These are phyloP conservation scores for Fraxinus albicans DNA, from an alignment of 305 asterid genomes.

Conservation along the genomic window DNA sequence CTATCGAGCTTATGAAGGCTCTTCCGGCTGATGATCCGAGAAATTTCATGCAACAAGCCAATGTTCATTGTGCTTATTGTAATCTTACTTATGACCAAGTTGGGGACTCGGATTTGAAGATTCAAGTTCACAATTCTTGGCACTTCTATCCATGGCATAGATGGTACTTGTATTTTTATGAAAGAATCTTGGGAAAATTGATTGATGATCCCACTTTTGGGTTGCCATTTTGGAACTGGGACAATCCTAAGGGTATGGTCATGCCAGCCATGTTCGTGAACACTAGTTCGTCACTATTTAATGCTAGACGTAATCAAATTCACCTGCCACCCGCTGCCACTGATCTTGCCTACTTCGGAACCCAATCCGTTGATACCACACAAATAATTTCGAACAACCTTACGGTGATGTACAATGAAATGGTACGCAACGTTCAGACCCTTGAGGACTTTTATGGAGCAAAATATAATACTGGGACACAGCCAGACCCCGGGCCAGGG, in stretches of 20 bases:
- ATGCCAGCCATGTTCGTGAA: conserved; percentile 33
- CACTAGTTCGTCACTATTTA: conserved; percentile 25
- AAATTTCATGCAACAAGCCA: conserved; percentile 53
- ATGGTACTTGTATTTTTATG: conserved; percentile 60
- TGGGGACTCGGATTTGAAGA: conserved; percentile 20
- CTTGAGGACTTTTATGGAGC: conserved; percentile 39
- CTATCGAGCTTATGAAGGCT: conserved; percentile 39
- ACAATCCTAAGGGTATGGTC: conserved; percentile 42
- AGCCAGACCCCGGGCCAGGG: conserved; percentile 43
- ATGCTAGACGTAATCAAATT: conserved; percentile 32
- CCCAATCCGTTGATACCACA: neutral
- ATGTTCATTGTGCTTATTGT: conserved; percentile 62
- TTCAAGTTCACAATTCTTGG: conserved; percentile 56
- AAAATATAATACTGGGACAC: conserved; percentile 27
- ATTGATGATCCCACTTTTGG: conserved; percentile 51
- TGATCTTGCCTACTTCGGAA: conserved; percentile 42
- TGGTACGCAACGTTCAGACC: conserved; percentile 40
- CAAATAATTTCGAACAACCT: conserved; percentile 37
- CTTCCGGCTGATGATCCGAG: conserved; percentile 49
- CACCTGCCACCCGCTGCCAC: conserved; percentile 39
- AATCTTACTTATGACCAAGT: conserved; percentile 37
- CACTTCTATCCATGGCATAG: conserved; percentile 62
- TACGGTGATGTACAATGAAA: conserved; percentile 41
- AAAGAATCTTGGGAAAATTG: conserved; percentile 43
- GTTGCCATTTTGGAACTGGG: conserved; percentile 64